Conservation (phyloP, 2,329 filamentous ascomycete genomes). For the Rachicladosporium sp. region DNA sequence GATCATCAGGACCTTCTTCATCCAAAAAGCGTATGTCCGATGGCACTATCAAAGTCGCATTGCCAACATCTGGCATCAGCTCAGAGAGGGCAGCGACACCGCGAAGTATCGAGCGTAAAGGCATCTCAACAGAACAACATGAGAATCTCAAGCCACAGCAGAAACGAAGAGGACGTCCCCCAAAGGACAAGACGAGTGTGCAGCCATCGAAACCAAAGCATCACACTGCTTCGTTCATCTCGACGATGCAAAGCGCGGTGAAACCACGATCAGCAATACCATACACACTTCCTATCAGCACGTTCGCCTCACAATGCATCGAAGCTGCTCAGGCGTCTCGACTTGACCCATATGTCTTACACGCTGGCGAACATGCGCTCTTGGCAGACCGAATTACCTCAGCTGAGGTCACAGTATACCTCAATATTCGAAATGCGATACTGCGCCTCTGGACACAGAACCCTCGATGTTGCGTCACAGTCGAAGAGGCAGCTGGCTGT, state of each 20-base stretch:
- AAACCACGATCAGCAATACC: slow-evolving; percentile 62
- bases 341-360: slow-evolving; percentile 77
- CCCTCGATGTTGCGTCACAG: slow-evolving; percentile 67
- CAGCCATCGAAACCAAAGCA: slow-evolving; percentile 8
- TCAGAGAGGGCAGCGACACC: too few relatives aligned
- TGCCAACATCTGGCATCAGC: too few relatives aligned
- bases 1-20: too few relatives aligned
- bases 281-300: slow-evolving; percentile 54
- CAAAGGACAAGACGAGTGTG: slow-evolving; percentile 14
- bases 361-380: slow-evolving; percentile 70
- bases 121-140: background rate
- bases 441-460: slow-evolving; percentile 80
- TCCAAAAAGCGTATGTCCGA: too few relatives aligned
- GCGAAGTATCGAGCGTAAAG: too few relatives aligned
- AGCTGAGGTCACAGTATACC: slow-evolving; percentile 82
- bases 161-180: slow-evolving; percentile 20
- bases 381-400: slow-evolving; percentile 73
- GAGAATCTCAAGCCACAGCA: slow-evolving; percentile 7
- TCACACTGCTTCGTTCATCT: slow-evolving; percentile 13
- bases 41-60: too few relatives aligned
- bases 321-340: slow-evolving; percentile 79
- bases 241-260: slow-evolving; percentile 13
- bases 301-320: slow-evolving; percentile 87
- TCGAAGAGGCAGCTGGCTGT: slow-evolving; percentile 81
- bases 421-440: slow-evolving; percentile 93